Conservation (phyloP, 192 early-diverging fungal genomes). For the Mortierella antarctica region DNA sequence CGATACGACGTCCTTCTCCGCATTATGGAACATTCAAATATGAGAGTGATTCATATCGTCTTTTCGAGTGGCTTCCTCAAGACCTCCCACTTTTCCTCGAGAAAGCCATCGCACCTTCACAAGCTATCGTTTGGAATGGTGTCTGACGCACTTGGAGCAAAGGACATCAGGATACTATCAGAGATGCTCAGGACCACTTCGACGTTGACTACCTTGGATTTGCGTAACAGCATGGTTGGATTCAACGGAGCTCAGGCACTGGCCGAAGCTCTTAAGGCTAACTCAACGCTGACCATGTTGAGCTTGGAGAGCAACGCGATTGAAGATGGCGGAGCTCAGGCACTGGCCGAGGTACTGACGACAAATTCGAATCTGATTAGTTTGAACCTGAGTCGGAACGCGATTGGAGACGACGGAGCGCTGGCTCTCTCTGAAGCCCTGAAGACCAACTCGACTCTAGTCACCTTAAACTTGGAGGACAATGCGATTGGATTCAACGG, state of each 20-base stretch:
- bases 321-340: background rate
- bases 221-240: too few species aligned
- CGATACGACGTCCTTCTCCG: background rate
- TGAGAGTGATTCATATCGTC: background rate
- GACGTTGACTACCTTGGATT: too few species aligned
- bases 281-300: background rate
- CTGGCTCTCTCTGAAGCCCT: background rate
- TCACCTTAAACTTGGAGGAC: background rate
- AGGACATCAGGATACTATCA: background rate
- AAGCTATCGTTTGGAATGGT: slow-evolving; percentile 6
- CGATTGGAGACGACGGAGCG: slow-evolving; percentile 3
- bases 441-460: background rate
- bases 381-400: background rate
- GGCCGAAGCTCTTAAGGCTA: slow-evolving; percentile 1
- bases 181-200: background rate
- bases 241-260: background rate
- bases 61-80: background rate
- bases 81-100: background rate
- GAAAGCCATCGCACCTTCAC: background rate
- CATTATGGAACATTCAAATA: background rate
- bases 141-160: too few species aligned
- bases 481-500: background rate
- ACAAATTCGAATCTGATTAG: background rate
- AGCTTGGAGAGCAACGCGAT: background rate
- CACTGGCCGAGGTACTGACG: background rate